Evolutionary conservation across 805 yeast genomes (phyloP).

Genomic region (Vanderwaltozyma tropicalis): DNA sequence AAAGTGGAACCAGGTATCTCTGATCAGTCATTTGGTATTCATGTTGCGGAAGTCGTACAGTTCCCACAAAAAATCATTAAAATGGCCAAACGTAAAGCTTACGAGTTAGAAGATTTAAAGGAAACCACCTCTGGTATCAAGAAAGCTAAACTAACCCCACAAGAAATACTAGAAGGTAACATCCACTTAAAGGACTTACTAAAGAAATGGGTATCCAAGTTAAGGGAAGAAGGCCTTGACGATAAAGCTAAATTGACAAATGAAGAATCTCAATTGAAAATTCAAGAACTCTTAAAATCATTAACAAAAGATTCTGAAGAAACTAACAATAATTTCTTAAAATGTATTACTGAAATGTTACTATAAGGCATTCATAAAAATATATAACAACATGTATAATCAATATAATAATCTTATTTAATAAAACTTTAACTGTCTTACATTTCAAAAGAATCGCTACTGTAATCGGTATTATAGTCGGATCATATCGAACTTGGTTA

Average conservation of each 20-base stretch:
- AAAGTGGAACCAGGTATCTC: slow-evolving; percentile 95
- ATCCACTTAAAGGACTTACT: slow-evolving; percentile 38
- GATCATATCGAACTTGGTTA: too few relatives aligned
- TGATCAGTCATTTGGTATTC: slow-evolving; percentile 94
- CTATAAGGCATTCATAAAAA: slow-evolving; percentile 3
- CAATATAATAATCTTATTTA: too few relatives aligned
- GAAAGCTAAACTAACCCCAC: slow-evolving; percentile 38
- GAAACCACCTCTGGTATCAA: slow-evolving; percentile 36
- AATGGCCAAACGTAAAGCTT: slow-evolving; percentile 93
- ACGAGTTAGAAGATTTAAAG: slow-evolving; percentile 63
- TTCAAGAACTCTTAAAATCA: slow-evolving; percentile 14
- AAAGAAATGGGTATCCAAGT: slow-evolving; percentile 42
- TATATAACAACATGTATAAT: too few relatives aligned
- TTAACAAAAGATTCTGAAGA: slow-evolving; percentile 9
- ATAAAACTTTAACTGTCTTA: too few relatives aligned
- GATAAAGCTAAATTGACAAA: slow-evolving; percentile 24
- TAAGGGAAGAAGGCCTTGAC: slow-evolving; percentile 25
- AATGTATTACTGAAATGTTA: slow-evolving; percentile 13
- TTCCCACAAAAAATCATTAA: slow-evolving; percentile 82
- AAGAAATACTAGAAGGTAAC: slow-evolving; percentile 43
- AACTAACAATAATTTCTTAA: slow-evolving; percentile 11
- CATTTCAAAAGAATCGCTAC: too few relatives aligned
- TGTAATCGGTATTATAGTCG: too few relatives aligned
- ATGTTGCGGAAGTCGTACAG: slow-evolving; percentile 91
- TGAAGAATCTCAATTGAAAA: slow-evolving; percentile 24